These are phyloP conservation scores for Dioszegia crocea DNA, from an alignment of 768 basidiomycete genomes.

Conservation along the genomic window DNA sequence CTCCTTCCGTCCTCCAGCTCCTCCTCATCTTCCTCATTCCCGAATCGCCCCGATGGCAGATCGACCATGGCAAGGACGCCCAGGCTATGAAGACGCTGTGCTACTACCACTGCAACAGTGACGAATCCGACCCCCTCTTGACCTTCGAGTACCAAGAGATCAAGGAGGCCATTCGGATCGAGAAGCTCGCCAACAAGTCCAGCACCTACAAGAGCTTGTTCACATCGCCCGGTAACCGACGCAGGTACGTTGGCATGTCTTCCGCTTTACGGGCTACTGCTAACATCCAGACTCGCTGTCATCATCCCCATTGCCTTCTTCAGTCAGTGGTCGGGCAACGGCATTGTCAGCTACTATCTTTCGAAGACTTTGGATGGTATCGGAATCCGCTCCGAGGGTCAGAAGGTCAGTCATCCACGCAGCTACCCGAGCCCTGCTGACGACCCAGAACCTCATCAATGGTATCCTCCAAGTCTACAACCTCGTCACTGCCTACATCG, in stretches of 20 bases:
- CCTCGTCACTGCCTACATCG: background rate
- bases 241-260: slow-evolving; percentile 2
- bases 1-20: slow-evolving; percentile 39
- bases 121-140: slow-evolving; percentile 35
- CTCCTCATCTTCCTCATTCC: slow-evolving; percentile 55
- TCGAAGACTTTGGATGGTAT: slow-evolving; percentile 34
- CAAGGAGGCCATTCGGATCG: slow-evolving; percentile 29
- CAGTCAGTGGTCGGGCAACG: slow-evolving; percentile 47
- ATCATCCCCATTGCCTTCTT: slow-evolving; percentile 39
- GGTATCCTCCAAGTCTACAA: slow-evolving; percentile 36
- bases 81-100: slow-evolving; percentile 20
- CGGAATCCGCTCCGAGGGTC: slow-evolving; percentile 33
- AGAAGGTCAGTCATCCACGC: background rate
- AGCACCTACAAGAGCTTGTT: slow-evolving; percentile 26
- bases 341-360: slow-evolving; percentile 46
- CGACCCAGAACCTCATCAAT: slow-evolving; percentile 22
- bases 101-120: slow-evolving; percentile 39
- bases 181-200: slow-evolving; percentile 24
- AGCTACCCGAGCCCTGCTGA: background rate
- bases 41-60: slow-evolving; percentile 60
- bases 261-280: too few relatives aligned
- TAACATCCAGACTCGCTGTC: slow-evolving; percentile 12
- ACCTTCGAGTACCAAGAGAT: slow-evolving; percentile 55
- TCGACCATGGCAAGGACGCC: slow-evolving; percentile 52
- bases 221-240: slow-evolving; percentile 20